A percentile compares a stretch with the other conserved stretches of the same genome.
Evolutionary conservation across 164 flowering plant species (phyloP).

Genomic region (Magnolia officinalis): DNA sequence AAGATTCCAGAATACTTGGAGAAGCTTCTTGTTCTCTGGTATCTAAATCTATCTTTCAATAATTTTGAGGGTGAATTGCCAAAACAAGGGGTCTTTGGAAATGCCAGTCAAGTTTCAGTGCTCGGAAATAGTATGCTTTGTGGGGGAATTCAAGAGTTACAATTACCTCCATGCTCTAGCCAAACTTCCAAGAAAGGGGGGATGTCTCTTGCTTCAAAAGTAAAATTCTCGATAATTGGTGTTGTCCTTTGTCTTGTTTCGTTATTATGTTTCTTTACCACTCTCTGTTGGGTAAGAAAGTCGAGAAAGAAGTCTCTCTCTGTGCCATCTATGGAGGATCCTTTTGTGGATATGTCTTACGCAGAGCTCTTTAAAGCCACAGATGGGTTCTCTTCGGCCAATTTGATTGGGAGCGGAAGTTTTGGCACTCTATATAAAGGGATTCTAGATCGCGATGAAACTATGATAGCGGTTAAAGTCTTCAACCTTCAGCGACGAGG

Average conservation of each 20-base stretch:
- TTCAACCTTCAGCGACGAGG: neutral
- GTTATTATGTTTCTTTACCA: neutral
- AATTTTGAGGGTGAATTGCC: neutral
- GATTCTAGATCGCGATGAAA: neutral
- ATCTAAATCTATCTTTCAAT: too few species aligned
- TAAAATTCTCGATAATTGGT: neutral
- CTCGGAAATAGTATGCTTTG: neutral
- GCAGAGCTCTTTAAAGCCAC: neutral
- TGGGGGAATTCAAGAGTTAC: neutral
- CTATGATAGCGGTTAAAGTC: neutral
- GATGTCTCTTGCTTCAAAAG: neutral
- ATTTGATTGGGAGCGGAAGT: neutral
- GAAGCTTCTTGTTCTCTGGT: too few species aligned
- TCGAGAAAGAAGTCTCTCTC: neutral
- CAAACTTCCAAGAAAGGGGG: neutral
- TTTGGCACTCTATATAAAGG: neutral
- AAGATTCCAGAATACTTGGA: too few species aligned
- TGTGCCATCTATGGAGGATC: neutral
- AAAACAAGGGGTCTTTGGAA: neutral
- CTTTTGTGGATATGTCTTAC: neutral
- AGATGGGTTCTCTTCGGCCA: neutral
- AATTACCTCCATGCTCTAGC: neutral
- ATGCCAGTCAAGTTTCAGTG: neutral
- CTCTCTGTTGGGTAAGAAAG: neutral
- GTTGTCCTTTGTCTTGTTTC: neutral